phyloP scores from a whole-genome alignment of 2,329 filamentous ascomycete species.

The Dactylellina haptotyla region DNA sequence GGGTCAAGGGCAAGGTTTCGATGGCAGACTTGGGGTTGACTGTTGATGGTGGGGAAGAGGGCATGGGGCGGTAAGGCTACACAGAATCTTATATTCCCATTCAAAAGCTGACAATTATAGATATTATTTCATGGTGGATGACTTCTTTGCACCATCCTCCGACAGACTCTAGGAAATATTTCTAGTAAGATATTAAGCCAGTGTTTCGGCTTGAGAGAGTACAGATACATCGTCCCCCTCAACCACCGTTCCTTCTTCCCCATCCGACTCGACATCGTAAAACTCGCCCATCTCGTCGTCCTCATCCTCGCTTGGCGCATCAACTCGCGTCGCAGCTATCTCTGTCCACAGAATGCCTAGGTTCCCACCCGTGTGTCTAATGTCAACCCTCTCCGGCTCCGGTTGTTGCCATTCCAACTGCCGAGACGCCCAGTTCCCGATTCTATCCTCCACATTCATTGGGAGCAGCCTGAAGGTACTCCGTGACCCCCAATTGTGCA shows the following conservation, averaged over 20 bases:
- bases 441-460: slow-evolving; percentile 21
- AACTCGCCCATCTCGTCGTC: not conserved
- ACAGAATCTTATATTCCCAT: not conserved
- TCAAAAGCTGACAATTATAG: not conserved
- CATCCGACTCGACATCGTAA: not conserved
- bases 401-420: slow-evolving; percentile 40
- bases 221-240: not conserved
- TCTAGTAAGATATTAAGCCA: not conserved
- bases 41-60: slow-evolving; percentile 26
- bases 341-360: slow-evolving; percentile 21
- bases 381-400: slow-evolving; percentile 30
- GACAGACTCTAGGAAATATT: not conserved
- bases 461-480: slow-evolving; percentile 37
- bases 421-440: slow-evolving; percentile 38
- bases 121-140: slow-evolving; percentile 47
- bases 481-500: slow-evolving; percentile 38
- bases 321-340: not conserved
- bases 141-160: slow-evolving; percentile 19
- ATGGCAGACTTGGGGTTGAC: slow-evolving; percentile 21
- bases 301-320: not conserved
- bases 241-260: not conserved
- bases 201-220: not conserved
- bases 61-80: slow-evolving; percentile 20
- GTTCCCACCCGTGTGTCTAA: slow-evolving; percentile 14
- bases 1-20: slow-evolving; percentile 18